phyloP scores from a whole-genome alignment of 805 yeast genomes.

The Metschnikowia henanensis region DNA sequence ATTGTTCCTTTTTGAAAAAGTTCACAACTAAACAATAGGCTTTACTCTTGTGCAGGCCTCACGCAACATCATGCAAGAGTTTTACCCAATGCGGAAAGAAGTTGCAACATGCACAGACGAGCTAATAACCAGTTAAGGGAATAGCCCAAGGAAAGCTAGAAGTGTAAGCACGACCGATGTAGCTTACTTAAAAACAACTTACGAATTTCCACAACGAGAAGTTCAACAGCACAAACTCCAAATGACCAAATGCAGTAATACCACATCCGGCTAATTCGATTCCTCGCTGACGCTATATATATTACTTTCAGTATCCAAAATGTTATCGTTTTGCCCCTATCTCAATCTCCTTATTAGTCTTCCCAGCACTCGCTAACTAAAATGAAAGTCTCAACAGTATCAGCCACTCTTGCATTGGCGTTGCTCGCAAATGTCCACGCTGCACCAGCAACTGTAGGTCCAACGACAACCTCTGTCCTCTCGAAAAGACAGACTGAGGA shows the following conservation, averaged over 20 bases:
- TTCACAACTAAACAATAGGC: too few species aligned
- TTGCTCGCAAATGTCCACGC: constrained; percentile 17
- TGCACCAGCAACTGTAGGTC: constrained; percentile 18
- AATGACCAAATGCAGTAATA: neutral
- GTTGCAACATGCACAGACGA: constrained; percentile 1
- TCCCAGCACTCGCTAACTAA: neutral
- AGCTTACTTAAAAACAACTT: too few species aligned
- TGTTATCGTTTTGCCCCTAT: neutral
- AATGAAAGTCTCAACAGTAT: constrained; percentile 18
- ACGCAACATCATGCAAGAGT: too few species aligned
- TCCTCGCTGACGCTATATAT: neutral
- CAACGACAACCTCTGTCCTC: constrained; percentile 8
- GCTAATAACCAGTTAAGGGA: constrained; percentile 1
- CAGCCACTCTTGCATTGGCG: constrained; percentile 20
- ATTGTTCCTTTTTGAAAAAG: too few species aligned
- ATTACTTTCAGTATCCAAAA: neutral
- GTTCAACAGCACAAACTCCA: too few species aligned
- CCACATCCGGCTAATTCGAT: neutral
- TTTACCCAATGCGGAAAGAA: constrained; percentile 7
- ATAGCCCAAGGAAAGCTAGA: too few species aligned
- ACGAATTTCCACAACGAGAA: too few species aligned
- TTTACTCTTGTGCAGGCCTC: too few species aligned
- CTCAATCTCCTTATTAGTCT: too few species aligned
- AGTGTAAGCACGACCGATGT: too few species aligned
- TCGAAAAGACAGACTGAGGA: constrained; percentile 20